These are phyloP conservation scores for Rhynchospora breviuscula DNA, from an alignment of 176 grass and related monocot genomes.

Conservation along the genomic window DNA sequence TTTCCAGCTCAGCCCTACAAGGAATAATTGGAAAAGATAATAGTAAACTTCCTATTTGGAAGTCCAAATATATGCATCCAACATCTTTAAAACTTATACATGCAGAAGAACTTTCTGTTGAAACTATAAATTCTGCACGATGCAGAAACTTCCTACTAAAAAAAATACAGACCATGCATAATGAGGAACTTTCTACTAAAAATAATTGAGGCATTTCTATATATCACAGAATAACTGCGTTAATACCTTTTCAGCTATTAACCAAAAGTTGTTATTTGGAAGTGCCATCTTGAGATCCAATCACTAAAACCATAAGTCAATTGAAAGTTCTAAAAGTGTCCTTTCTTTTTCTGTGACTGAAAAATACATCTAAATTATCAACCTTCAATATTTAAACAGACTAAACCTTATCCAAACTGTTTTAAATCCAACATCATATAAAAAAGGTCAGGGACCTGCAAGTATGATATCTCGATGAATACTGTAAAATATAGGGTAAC, in stretches of 20 bases:
- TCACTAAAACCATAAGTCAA: not conserved
- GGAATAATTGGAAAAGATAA: conserved; percentile 3
- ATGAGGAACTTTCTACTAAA: not conserved
- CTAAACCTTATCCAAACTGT: not conserved
- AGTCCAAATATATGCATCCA: not conserved
- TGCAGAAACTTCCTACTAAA: not conserved
- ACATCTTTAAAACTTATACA: not conserved
- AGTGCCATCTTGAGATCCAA: not conserved
- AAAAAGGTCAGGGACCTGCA: not conserved
- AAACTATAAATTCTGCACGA: too few species aligned
- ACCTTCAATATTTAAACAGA: not conserved
- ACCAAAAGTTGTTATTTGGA: not conserved
- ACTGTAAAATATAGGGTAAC: not conserved
- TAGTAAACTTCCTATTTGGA: not conserved
- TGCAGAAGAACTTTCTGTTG: too few species aligned
- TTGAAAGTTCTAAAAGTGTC: not conserved
- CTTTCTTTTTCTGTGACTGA: not conserved
- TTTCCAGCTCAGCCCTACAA: conserved; percentile 87
- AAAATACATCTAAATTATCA: not conserved
- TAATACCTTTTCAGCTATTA: not conserved
- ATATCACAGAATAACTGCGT: not conserved
- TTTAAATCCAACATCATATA: not conserved
- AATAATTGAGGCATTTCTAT: not conserved
- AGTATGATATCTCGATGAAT: not conserved
- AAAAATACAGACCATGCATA: not conserved